Base-by-base conservation (phyloP, 139 green algal species). In the Diplosphaera chodatii region DNA sequence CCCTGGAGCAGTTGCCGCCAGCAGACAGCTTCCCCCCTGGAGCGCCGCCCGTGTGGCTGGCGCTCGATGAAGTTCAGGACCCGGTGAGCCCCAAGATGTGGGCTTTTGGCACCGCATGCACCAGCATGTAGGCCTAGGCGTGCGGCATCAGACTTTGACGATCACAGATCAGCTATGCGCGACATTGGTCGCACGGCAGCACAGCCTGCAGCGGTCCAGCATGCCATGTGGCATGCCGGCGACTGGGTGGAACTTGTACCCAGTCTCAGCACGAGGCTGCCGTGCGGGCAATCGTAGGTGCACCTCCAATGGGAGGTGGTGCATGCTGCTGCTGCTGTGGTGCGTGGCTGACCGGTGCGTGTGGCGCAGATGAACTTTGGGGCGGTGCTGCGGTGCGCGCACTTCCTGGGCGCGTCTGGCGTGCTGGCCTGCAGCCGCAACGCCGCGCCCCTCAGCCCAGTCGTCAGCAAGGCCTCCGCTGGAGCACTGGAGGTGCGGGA, bases 1-100 rank as follows among this genome's bases (percentile, higher is more conserved):
- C 48, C 0, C 40, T 94, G 33, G 82, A 94, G 21, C 55, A 32
- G 29, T 75, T 94, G 20, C 83, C 86, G 4, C 29, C 25, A 30
- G 33, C 34, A 40, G 30, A 29, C n/a, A 4, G 13, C 31, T 13
- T 27, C 32, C 67, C 2, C 29, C 33, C 70, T 28, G 64, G 66
- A 1, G 59, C 68, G 10, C 70, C 74, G 32, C 86, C 85, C 0
- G 77, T 94, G 30, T 97, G 92, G 92, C 66, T 97, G 62, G 90
- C 86, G 27, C 82, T 97, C 63, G 92, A 97, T 66, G 91, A 97
- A 77, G 88, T 97, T 8, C 75, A 77, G 34, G 90, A 96, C 70
- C 90, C 90, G 73, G 87, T 92, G 72, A 73, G 84, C 1, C 22
- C 23, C n/a, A 37, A 37, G 23, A 10, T 48, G 37, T 48, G 37